Evolutionary conservation across 306 rosid species (phyloP), one percentile per base, ranked within the genome.

Genomic region (Begonia fuchsioides): DNA sequence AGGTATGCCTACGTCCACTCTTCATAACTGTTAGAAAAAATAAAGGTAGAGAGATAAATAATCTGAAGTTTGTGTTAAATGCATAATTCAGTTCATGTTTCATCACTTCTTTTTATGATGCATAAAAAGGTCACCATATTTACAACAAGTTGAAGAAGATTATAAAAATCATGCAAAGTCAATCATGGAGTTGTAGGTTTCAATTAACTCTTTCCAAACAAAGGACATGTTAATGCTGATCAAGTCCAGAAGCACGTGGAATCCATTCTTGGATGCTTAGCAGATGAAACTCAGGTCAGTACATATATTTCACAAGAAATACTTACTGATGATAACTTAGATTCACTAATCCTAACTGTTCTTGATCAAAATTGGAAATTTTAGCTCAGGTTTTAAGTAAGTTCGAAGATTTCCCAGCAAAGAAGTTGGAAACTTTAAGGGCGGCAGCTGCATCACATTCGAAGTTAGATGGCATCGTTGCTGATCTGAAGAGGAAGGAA

Each of bases 271-370:
- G 45, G 14, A 6, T 11, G n/a, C 45, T n/a, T 41, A 41, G 12
- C 45, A n/a, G 45, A 41, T n/a, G 45, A 41, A 41, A 41, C 1
- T 41, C 45, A 41, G 45, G 45, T 41, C 45, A 41, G 45, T 41
- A 41, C 13, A 10, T 41, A 41, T 6, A 41, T 10, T 41, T 41
- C n/a, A 41, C n/a, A 13, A 40, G n/a, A 40, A 10, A 1, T 10
- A 10, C 45, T 41, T 10, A 41, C 10, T 41, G 45, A 2, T n/a
- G 2, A 41, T 41, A 41, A 41, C 3, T 41, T 41, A 41, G 35
- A 26, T 26, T 26, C 35, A 26, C 35, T 5, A 4, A 26, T 26
- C 35, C 8, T 1, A 26, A 26, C 7, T 0, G 10, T 6, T 10
- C 14, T n/a, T 11, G 14, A 41, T n/a, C 14, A 41, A 41, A n/a